Percentiles rank a stretch among this genome's conserved stretches.
Conservation (phyloP, 2,329 filamentous ascomycete genomes). For the Sarocladium strictum region DNA sequence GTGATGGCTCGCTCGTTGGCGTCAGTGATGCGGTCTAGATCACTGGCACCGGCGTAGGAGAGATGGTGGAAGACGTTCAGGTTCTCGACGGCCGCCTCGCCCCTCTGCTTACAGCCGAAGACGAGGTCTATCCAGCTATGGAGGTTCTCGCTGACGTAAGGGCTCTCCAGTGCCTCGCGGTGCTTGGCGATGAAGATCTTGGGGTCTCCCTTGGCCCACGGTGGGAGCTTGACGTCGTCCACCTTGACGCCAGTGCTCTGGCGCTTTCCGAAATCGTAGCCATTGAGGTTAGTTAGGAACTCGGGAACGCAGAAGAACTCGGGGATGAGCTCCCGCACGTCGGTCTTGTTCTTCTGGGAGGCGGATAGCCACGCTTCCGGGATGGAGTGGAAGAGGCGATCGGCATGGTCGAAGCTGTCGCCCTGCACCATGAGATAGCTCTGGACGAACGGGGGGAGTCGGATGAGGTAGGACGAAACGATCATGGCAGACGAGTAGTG, state of each 20-base stretch:
- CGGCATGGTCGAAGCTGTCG: slow-evolving; percentile 93
- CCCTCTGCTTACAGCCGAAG: slow-evolving; percentile 90
- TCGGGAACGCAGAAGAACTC: slow-evolving; percentile 98
- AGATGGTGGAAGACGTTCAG: slow-evolving; percentile 95
- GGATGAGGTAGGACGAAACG: slow-evolving; percentile 91
- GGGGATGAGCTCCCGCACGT: slow-evolving; percentile 89
- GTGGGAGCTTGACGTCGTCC: slow-evolving; percentile 82
- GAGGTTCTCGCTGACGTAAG: slow-evolving; percentile 81
- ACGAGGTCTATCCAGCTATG: slow-evolving; percentile 96
- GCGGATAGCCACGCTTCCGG: slow-evolving; percentile 87
- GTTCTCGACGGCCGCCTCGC: slow-evolving; percentile 84
- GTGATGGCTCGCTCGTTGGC: slow-evolving; percentile 80
- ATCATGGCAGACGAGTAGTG: slow-evolving; percentile 99
- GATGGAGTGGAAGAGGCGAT: slow-evolving; percentile 90
- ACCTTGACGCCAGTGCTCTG: slow-evolving; percentile 77
- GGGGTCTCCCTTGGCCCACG: slow-evolving; percentile 94
- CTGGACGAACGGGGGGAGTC: slow-evolving; percentile 91
- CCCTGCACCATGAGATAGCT: slow-evolving; percentile 92
- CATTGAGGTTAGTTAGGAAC: slow-evolving; percentile 89
- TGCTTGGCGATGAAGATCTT: slow-evolving; percentile 95
- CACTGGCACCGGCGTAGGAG: slow-evolving; percentile 89
- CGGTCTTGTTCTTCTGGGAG: slow-evolving; percentile 82
- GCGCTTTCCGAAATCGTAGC: slow-evolving; percentile 84
- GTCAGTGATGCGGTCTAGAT: slow-evolving; percentile 86
- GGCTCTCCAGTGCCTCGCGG: slow-evolving; percentile 89